phyloP scores from a whole-genome alignment of 306 rosid species.

The Acacia confusa region DNA sequence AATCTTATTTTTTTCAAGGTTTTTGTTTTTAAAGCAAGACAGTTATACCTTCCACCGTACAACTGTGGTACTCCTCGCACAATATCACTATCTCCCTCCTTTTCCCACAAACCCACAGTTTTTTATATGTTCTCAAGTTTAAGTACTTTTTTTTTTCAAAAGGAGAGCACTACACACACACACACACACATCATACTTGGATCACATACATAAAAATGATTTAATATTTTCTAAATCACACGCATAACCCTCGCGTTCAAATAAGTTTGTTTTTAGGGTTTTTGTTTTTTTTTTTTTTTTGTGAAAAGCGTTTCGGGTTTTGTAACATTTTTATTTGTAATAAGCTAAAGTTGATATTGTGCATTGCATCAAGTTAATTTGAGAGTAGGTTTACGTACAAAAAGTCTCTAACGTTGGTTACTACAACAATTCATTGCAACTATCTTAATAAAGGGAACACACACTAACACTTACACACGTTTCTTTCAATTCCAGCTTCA shows the following conservation, averaged over 20 bases:
- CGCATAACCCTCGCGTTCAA: too few species aligned
- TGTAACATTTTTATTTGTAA: neutral
- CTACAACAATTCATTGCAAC: neutral
- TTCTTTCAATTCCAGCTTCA: neutral
- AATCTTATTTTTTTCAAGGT: too few species aligned
- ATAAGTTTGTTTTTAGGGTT: too few species aligned
- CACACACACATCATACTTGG: too few species aligned
- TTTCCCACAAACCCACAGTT: neutral
- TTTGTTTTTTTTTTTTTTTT: too few species aligned
- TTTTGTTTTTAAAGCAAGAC: neutral
- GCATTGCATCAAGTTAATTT: neutral
- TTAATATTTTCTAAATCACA: neutral
- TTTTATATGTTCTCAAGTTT: neutral
- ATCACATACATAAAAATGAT: neutral
- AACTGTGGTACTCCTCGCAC: neutral
- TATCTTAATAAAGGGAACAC: neutral
- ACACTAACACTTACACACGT: neutral
- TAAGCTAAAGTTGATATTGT: neutral
- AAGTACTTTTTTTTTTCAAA: neutral
- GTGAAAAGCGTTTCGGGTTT: too few species aligned
- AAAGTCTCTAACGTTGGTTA: neutral
- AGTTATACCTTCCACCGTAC: neutral
- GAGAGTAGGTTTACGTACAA: neutral
- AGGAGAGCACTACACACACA: neutral
- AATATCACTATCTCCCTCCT: neutral